Evolutionary conservation across 768 basidiomycete species (phyloP), one percentile per base, ranked within the genome.

Genomic region (Sarcomyxa edulis): DNA sequence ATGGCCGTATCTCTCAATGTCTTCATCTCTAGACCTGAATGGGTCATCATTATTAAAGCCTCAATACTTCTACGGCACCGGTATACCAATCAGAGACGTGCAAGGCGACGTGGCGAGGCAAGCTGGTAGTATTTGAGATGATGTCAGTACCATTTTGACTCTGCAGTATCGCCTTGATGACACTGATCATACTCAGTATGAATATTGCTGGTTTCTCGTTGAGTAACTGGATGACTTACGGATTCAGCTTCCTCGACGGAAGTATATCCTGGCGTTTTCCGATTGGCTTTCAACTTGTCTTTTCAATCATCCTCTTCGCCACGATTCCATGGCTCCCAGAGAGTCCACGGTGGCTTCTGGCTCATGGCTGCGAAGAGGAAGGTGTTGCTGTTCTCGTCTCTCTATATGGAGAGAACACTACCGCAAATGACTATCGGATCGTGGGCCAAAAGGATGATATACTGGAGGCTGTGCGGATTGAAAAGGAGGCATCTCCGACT

Each of bases 51-150:
- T 8, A 5, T 32, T 35, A 8, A 16, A 69, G 69, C 1, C 59
- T 71, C 32, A 69, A 74, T 40, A 73, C 72, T 0, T 62, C 72
- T 3, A 72, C 68, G 9, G 66, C 71, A 1, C 72, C 72, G 6
- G 65, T 73, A 6, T 74, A 71, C 69, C 68, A 72, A 44, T 70
- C 69, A 48, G 72, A 74, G 45, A 71, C 69, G 1, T 70, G 69
- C 7, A 72, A 72, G 45, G 64, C 72, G 3, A 49, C 62, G 3
- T 64, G 62, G 64, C 56, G 71, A 47, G 72, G 72, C 2, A 72
- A 69, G 43, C 56, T 72, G 2, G 67, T 74, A 24, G 62, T 72
- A 4, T 64, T 74, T 34, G 66, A 61, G 34, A 71, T n/a, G n/a
- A n/a, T n/a, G n/a, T n/a, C n/a, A n/a, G n/a, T n/a, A n/a, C n/a